A percentile compares a stretch with the other conserved stretches of the same genome.
Evolutionary conservation across 140 eudicot genomes (phyloP).

Genomic region (Bidens hawaiensis): DNA sequence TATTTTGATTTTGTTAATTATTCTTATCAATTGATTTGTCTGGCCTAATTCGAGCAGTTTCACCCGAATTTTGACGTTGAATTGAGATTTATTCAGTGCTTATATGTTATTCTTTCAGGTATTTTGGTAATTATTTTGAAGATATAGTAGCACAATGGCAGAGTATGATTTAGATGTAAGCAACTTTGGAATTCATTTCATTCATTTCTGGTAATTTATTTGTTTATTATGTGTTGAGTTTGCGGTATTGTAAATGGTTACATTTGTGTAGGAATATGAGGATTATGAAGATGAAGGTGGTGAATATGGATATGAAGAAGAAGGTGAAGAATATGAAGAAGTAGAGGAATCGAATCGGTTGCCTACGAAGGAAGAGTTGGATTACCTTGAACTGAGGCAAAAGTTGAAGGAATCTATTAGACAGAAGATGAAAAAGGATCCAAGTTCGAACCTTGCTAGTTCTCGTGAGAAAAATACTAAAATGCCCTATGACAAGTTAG

Average conservation of each 20-base stretch:
- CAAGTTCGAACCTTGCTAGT: constrained; percentile 40
- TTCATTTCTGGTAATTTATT: no score
- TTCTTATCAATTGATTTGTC: constrained; percentile 16
- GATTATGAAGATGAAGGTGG: constrained; percentile 62
- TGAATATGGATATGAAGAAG: neutral
- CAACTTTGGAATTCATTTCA: neutral
- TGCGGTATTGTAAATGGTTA: neutral
- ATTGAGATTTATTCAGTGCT: neutral
- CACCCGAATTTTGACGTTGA: constrained; percentile 11
- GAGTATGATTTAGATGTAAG: constrained; percentile 58
- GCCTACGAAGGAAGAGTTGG: constrained; percentile 61
- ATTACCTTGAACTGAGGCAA: constrained; percentile 66
- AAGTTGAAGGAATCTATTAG: constrained; percentile 56
- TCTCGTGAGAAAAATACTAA: constrained; percentile 34
- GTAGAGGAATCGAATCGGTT: constrained; percentile 50
- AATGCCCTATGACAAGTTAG: constrained; percentile 62
- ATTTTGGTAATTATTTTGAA: no score
- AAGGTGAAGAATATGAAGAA: constrained; percentile 31
- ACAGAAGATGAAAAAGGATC: constrained; percentile 52
- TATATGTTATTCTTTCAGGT: no score
- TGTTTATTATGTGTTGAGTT: neutral
- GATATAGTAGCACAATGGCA: constrained; percentile 33
- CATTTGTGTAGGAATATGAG: constrained; percentile 54
- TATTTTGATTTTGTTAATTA: no score
- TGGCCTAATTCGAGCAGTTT: neutral